Percentiles rank a stretch among this genome's conserved stretches.
Evolutionary conservation across 805 yeast genomes (phyloP).

Genomic region (Komagataella pseudopastoris): DNA sequence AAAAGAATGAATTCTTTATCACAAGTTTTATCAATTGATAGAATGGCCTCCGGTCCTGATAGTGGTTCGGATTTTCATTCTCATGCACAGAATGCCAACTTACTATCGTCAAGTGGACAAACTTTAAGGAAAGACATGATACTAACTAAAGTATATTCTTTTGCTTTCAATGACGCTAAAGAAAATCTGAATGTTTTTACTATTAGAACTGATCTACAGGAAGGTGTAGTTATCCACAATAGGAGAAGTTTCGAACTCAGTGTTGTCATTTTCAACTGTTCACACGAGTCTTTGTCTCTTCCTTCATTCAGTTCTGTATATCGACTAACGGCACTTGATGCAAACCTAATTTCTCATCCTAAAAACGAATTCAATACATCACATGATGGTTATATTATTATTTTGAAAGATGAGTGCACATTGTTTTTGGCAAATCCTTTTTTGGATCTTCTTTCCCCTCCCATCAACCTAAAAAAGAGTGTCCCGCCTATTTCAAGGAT

Average conservation of each 20-base stretch:
- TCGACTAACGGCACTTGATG: slow-evolving; percentile 19
- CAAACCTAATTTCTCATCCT: slow-evolving; percentile 21
- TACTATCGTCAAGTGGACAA: slow-evolving; percentile 16
- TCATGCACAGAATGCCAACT: slow-evolving; percentile 7
- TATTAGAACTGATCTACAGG: slow-evolving; percentile 36
- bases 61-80: slow-evolving; percentile 14
- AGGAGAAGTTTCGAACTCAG: slow-evolving; percentile 24
- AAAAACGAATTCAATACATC: not conserved
- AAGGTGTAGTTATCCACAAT: slow-evolving; percentile 47
- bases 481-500: slow-evolving; percentile 11
- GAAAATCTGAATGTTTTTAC: slow-evolving; percentile 20
- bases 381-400: slow-evolving; percentile 28
- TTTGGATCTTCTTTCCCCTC: slow-evolving; percentile 28
- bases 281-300: slow-evolving; percentile 14
- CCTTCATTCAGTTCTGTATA: slow-evolving; percentile 12
- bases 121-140: slow-evolving; percentile 51
- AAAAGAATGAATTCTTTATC: slow-evolving; percentile 22
- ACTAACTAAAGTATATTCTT: slow-evolving; percentile 43
- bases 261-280: slow-evolving; percentile 32
- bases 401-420: slow-evolving; percentile 21
- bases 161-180: slow-evolving; percentile 16
- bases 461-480: slow-evolving; percentile 11
- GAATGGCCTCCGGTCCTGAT: slow-evolving; percentile 29
- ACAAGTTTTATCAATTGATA: slow-evolving; percentile 25
- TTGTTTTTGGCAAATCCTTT: slow-evolving; percentile 42